These are phyloP conservation scores for Lachancea fermentati DNA, from an alignment of 805 yeast species.

Conservation along the genomic window DNA sequence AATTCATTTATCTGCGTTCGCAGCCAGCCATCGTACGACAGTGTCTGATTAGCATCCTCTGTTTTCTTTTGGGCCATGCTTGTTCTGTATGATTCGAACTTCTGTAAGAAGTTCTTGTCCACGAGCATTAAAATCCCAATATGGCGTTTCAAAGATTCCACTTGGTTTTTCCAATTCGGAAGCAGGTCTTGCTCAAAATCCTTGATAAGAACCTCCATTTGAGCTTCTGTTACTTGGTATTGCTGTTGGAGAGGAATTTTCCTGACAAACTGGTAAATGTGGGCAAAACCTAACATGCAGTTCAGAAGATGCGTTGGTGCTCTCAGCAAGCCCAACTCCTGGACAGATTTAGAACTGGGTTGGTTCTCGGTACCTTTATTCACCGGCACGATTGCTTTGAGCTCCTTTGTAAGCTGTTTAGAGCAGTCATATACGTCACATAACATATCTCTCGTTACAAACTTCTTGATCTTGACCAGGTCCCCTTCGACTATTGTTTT, in stretches of 20 bases:
- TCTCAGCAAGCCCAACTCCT: not conserved
- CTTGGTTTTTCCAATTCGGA: constrained; percentile 22
- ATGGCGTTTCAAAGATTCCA: constrained; percentile 17
- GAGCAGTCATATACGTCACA: not conserved
- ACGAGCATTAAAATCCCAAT: not conserved
- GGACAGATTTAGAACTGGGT: not conserved
- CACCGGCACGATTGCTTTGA: not conserved
- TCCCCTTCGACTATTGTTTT: too few relatives aligned
- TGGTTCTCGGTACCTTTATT: not conserved
- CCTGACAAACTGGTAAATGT: constrained; percentile 19
- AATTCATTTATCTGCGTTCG: too few relatives aligned
- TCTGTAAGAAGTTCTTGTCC: constrained; percentile 2
- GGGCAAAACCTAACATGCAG: constrained; percentile 23
- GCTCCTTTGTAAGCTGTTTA: not conserved
- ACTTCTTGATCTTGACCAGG: not conserved
- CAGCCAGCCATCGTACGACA: constrained; percentile 1
- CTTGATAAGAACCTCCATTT: constrained; percentile 14
- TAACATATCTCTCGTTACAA: not conserved
- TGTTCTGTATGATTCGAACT: constrained; percentile 1
- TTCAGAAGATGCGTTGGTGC: constrained; percentile 16
- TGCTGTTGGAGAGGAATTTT: constrained; percentile 18
- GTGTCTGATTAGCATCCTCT: too few relatives aligned
- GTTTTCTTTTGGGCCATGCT: too few relatives aligned
- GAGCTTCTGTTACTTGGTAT: constrained; percentile 16
- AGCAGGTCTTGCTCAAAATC: constrained; percentile 21